Conservation (phyloP, 768 basidiomycete genomes). For the Phanerochaete sordida region DNA sequence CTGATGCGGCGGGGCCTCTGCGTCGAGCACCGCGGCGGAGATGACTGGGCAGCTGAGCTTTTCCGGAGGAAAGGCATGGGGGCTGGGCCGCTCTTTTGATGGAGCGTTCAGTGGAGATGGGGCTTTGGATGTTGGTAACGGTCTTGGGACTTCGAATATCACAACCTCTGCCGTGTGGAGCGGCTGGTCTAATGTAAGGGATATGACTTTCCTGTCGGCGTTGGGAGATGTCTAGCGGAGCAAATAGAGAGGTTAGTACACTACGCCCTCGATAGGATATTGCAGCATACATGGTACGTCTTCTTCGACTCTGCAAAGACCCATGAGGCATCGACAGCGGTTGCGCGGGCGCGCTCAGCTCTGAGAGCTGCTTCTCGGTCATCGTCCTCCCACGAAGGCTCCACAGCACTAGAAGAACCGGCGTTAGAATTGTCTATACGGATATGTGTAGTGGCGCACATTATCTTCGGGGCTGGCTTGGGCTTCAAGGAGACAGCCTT, state of each 20-base stretch:
- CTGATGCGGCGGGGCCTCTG: not conserved
- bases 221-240: not conserved
- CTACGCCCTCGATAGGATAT: not conserved
- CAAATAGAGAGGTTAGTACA: too few species aligned
- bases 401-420: slow-evolving; percentile 19
- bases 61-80: slow-evolving; percentile 16
- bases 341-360: slow-evolving; percentile 21
- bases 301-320: slow-evolving; percentile 21
- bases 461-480: slow-evolving; percentile 16
- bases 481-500: slow-evolving; percentile 18
- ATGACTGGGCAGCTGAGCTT: slow-evolving; percentile 17
- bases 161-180: not conserved
- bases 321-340: slow-evolving; percentile 27
- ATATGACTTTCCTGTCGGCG: slow-evolving; percentile 2
- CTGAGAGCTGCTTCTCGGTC: slow-evolving; percentile 23
- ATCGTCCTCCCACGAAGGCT: slow-evolving; percentile 28
- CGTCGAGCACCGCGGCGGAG: not conserved
- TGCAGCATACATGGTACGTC: slow-evolving; percentile 18
- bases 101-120: not conserved
- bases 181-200: not conserved
- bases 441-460: slow-evolving; percentile 9
- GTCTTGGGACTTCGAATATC: slow-evolving; percentile 6
- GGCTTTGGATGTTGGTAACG: not conserved
- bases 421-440: not conserved
- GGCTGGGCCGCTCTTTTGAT: slow-evolving; percentile 15